Percentiles rank a stretch among this genome's conserved stretches.
These are phyloP conservation scores for Beverwykella pulmonaria DNA, from an alignment of 495 filamentous ascomycete genomes.

Conservation along the genomic window DNA sequence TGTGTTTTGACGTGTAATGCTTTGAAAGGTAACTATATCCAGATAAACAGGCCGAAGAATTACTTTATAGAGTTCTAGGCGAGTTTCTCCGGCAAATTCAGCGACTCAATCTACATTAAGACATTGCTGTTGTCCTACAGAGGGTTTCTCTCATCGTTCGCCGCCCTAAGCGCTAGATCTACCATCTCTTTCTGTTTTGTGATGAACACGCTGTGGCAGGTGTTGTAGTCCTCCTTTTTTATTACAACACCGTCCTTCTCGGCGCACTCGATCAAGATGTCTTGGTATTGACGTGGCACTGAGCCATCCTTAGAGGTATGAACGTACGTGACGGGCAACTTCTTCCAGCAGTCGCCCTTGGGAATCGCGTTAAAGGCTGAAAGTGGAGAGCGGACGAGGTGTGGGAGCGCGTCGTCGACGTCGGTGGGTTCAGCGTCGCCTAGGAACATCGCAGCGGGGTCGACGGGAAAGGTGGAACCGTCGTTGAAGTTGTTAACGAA, in stretches of 20 bases:
- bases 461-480: conserved; percentile 31
- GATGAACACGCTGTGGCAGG: conserved; percentile 10
- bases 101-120: too few species aligned
- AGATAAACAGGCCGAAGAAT: too few species aligned
- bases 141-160: conserved; percentile 2
- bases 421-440: conserved; percentile 34
- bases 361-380: neutral
- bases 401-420: conserved; percentile 36
- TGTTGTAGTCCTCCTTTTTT: conserved; percentile 6
- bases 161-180: neutral
- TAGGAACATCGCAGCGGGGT: conserved; percentile 42
- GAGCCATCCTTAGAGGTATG: neutral
- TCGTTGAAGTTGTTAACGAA: conserved; percentile 35
- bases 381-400: conserved; percentile 14
- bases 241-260: conserved; percentile 6
- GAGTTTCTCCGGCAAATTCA: too few species aligned
- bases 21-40: too few species aligned
- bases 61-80: too few species aligned
- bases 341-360: conserved; percentile 14
- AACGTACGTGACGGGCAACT: conserved; percentile 17
- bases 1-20: too few species aligned
- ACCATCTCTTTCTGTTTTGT: conserved; percentile 8
- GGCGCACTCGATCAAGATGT: conserved; percentile 13
- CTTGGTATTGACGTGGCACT: conserved; percentile 5
- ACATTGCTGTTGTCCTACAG: neutral